Conservation (phyloP, 768 basidiomycete species). For the Dictyophora rubrovolvata region DNA sequence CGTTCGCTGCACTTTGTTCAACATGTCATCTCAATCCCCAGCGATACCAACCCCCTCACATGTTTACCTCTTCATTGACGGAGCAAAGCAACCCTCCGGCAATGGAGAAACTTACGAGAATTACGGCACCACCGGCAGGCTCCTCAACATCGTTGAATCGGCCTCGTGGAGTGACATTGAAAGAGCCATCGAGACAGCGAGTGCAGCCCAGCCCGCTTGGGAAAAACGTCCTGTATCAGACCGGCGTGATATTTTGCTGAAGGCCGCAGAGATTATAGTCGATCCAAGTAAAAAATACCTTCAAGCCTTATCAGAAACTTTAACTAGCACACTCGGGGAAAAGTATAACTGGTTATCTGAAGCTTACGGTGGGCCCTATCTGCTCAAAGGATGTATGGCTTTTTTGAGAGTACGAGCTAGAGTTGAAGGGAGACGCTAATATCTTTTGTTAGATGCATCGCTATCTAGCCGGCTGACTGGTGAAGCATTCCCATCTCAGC, state of each 20-base stretch:
- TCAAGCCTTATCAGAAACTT: constrained; percentile 22
- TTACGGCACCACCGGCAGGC: neutral
- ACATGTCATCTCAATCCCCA: too few relatives aligned
- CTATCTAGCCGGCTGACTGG: constrained; percentile 31
- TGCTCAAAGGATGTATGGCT: constrained; percentile 17
- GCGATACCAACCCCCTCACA: neutral
- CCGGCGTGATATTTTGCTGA: constrained; percentile 36
- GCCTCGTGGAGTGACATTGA: neutral
- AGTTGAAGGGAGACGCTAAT: neutral
- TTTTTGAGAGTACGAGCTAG: neutral
- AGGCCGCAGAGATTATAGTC: constrained; percentile 36
- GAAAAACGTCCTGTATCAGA: constrained; percentile 24
- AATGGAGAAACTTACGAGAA: neutral
- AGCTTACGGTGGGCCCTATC: constrained; percentile 18
- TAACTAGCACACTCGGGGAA: constrained; percentile 27
- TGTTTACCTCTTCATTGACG: neutral
- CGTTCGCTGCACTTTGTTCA: too few relatives aligned
- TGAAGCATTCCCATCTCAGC: constrained; percentile 30
- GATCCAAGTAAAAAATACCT: constrained; percentile 28
- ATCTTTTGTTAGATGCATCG: constrained; percentile 17
- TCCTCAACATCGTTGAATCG: neutral
- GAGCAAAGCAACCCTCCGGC: neutral
- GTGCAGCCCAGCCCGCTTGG: constrained; percentile 24
- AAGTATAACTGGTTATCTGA: constrained; percentile 18
- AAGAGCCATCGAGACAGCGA: neutral